These are phyloP conservation scores for Lactarius evosmus DNA, from an alignment of 768 basidiomycete genomes.

Conservation along the genomic window DNA sequence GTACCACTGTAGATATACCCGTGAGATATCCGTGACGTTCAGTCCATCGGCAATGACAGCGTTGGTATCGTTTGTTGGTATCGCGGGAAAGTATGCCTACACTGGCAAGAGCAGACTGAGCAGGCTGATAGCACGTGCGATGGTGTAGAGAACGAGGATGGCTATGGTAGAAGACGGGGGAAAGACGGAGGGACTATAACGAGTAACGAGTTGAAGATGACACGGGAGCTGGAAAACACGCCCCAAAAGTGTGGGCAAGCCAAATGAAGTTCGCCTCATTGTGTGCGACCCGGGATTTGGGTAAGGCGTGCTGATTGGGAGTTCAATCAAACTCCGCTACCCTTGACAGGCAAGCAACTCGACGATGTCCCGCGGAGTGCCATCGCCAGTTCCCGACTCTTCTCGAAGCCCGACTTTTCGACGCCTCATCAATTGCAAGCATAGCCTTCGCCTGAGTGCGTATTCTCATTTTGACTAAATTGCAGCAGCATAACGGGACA, in stretches of 20 bases:
- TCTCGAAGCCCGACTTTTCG: slow-evolving; percentile 59
- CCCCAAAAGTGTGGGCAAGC: not conserved
- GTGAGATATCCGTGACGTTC: slow-evolving; percentile 56
- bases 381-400: slow-evolving; percentile 40
- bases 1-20: slow-evolving; percentile 60
- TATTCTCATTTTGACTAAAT: too few relatives aligned
- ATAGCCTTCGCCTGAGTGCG: too few relatives aligned
- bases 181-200: not conserved
- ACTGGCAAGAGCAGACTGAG: slow-evolving; percentile 22
- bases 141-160: not conserved
- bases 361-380: too few relatives aligned
- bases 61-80: slow-evolving; percentile 62
- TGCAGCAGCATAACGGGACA: not conserved
- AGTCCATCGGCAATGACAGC: slow-evolving; percentile 41
- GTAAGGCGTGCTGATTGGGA: too few relatives aligned
- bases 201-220: not conserved
- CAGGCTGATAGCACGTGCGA: slow-evolving; percentile 6
- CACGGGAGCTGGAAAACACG: slow-evolving; percentile 11
- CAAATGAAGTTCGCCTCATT: too few relatives aligned
- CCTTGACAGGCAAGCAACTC: too few relatives aligned
- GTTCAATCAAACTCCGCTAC: too few relatives aligned
- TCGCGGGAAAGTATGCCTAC: slow-evolving; percentile 66
- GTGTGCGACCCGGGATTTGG: too few relatives aligned
- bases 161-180: slow-evolving; percentile 2
- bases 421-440: too few relatives aligned